phyloP scores from a whole-genome alignment of 768 basidiomycete genomes.

The Trametes maxima region DNA sequence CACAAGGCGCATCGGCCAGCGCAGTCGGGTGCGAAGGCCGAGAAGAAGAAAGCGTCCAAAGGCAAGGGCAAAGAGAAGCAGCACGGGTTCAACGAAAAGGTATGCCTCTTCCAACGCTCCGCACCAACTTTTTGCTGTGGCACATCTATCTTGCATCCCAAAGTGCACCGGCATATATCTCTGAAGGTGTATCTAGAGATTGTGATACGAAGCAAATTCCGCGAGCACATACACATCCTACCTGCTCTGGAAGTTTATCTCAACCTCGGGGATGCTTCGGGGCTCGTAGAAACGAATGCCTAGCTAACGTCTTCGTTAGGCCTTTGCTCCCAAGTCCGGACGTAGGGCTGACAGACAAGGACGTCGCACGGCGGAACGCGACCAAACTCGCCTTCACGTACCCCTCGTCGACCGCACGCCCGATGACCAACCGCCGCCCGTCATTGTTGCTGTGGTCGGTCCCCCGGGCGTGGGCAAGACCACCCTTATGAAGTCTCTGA shows the following conservation, averaged over 20 bases:
- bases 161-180: too few relatives aligned
- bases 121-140: neutral
- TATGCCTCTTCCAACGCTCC: conserved; percentile 33
- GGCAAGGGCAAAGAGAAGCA: conserved; percentile 69
- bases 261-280: neutral
- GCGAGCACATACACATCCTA: too few relatives aligned
- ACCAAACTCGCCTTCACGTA: conserved; percentile 94
- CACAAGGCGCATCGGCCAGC: conserved; percentile 85
- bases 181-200: too few relatives aligned
- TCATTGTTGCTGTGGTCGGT: conserved; percentile 93
- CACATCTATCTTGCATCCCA: too few relatives aligned
- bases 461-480: conserved; percentile 98
- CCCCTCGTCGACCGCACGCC: conserved; percentile 95
- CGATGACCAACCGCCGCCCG: conserved; percentile 87
- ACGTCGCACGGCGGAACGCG: conserved; percentile 86
- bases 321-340: conserved; percentile 92
- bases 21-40: conserved; percentile 69
- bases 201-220: too few relatives aligned
- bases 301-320: conserved; percentile 45
- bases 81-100: conserved; percentile 90
- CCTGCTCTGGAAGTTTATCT: too few relatives aligned
- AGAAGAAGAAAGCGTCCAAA: conserved; percentile 66
- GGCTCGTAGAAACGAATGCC: neutral
- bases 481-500: conserved; percentile 88
- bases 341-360: conserved; percentile 87